Conservation (phyloP, 176 grass and related monocot species). For the Cocos nucifera region DNA sequence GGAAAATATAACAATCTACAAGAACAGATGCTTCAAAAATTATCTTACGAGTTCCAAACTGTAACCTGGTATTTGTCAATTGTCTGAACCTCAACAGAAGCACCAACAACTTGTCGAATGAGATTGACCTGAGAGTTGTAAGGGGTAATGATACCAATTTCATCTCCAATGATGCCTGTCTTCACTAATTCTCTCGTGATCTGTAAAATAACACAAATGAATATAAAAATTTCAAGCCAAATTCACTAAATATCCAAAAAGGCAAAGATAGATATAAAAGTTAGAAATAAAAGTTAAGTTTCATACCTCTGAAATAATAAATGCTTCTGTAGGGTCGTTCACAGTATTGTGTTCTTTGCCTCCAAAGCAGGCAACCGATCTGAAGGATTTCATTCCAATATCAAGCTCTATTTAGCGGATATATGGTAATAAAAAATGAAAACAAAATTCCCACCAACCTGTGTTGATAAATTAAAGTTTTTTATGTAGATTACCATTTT, state of each 20-base stretch:
- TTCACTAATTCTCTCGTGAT: conserved; percentile 56
- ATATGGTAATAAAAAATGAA: conserved; percentile 14
- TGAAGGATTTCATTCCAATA: conserved; percentile 25
- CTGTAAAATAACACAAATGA: too few species aligned
- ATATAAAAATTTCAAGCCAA: too few species aligned
- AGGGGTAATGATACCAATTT: conserved; percentile 86
- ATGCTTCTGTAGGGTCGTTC: conserved; percentile 70
- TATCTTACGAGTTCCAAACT: not conserved
- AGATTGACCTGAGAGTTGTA: conserved; percentile 92
- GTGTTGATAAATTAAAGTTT: conserved; percentile 34
- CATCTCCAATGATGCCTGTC: conserved; percentile 61
- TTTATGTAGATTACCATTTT: too few species aligned
- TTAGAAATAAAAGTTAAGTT: not conserved
- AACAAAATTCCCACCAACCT: conserved; percentile 34
- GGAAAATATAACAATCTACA: too few species aligned
- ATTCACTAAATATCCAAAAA: too few species aligned
- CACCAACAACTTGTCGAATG: conserved; percentile 50
- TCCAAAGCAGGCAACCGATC: conserved; percentile 66
- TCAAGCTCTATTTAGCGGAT: conserved; percentile 10
- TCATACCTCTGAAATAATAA: conserved; percentile 78
- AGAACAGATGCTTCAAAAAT: too few species aligned
- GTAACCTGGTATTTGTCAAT: conserved; percentile 95
- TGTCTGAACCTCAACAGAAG: conserved; percentile 86
- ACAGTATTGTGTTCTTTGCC: conserved; percentile 58
- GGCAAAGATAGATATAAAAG: not conserved